Percentiles rank a stretch among this genome's conserved stretches.
These are phyloP conservation scores for Monosporozyma yasuniensis DNA, from an alignment of 805 yeast species.

Conservation along the genomic window DNA sequence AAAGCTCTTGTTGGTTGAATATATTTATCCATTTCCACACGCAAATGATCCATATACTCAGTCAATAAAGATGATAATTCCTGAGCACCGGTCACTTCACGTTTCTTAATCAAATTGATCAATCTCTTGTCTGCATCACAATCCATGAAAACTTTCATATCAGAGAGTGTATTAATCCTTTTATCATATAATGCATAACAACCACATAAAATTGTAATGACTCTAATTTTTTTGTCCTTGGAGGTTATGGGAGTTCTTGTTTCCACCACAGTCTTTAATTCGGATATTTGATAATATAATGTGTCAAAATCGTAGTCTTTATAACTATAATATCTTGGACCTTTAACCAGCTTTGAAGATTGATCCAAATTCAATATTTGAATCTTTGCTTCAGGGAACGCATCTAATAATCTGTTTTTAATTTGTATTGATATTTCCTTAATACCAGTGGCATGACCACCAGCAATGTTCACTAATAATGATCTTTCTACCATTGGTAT, in stretches of 20 bases:
- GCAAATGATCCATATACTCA: slow-evolving; percentile 24
- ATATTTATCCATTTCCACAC: slow-evolving; percentile 26
- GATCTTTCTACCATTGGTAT: slow-evolving; percentile 1
- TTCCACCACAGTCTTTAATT: not conserved
- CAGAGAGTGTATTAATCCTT: slow-evolving; percentile 44
- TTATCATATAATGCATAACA: slow-evolving; percentile 67
- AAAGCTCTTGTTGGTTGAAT: slow-evolving; percentile 25
- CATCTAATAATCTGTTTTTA: slow-evolving; percentile 22
- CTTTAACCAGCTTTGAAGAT: slow-evolving; percentile 8
- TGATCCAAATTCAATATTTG: slow-evolving; percentile 37
- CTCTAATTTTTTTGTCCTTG: not conserved
- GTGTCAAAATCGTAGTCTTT: slow-evolving; percentile 30
- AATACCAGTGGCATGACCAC: slow-evolving; percentile 28
- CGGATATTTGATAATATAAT: slow-evolving; percentile 14
- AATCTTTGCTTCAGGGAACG: slow-evolving; percentile 20
- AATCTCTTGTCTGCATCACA: slow-evolving; percentile 79
- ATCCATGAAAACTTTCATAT: slow-evolving; percentile 66
- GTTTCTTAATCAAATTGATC: slow-evolving; percentile 56
- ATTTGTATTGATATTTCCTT: slow-evolving; percentile 32
- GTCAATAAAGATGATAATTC: slow-evolving; percentile 17
- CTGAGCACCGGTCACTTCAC: slow-evolving; percentile 8
- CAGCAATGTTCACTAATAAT: slow-evolving; percentile 22
- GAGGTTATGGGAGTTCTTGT: slow-evolving; percentile 9
- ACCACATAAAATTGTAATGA: slow-evolving; percentile 55
- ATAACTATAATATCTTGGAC: slow-evolving; percentile 12